A percentile compares a stretch with the other conserved stretches of the same genome.
phyloP scores from a whole-genome alignment of 2,329 filamentous ascomycete species.

The Penicillium corylophilum region DNA sequence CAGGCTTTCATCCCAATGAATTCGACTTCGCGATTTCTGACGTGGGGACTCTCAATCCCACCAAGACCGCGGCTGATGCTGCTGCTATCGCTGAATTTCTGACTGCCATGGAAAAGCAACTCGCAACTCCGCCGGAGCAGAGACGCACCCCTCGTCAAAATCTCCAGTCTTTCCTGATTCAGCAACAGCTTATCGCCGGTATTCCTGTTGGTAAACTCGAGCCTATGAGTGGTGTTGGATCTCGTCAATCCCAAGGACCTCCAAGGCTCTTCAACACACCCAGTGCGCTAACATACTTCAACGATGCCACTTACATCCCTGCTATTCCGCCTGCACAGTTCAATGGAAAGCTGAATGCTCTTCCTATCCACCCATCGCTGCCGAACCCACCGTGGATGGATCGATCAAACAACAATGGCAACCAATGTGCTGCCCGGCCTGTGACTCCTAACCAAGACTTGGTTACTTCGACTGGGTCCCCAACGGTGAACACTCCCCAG shows the following conservation, averaged over 20 bases:
- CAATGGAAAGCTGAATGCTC: conserved; percentile 1
- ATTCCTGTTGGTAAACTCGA: conserved; percentile 24
- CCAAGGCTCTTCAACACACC: not conserved
- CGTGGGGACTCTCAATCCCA: not conserved
- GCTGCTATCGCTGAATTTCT: not conserved
- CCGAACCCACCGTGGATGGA: not conserved
- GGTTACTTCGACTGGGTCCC: not conserved
- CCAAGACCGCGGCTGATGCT: not conserved
- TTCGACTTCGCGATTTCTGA: not conserved
- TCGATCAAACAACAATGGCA: not conserved
- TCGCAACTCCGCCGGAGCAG: not conserved
- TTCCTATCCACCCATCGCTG: not conserved
- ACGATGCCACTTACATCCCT: not conserved
- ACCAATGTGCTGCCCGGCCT: not conserved
- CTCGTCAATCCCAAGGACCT: not conserved
- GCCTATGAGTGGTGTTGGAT: conserved; percentile 9
- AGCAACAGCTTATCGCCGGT: conserved; percentile 30
- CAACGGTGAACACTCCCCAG: not conserved
- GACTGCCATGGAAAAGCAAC: not conserved
- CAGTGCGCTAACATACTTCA: conserved; percentile 27
- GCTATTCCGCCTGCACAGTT: conserved; percentile 1
- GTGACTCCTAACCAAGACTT: not conserved
- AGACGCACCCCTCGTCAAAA: not conserved
- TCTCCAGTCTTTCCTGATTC: conserved; percentile 29
- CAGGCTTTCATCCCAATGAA: not conserved